These are phyloP conservation scores for Paraphaeosphaeria sporulosa DNA, from an alignment of 2,329 filamentous ascomycete genomes.

Conservation along the genomic window DNA sequence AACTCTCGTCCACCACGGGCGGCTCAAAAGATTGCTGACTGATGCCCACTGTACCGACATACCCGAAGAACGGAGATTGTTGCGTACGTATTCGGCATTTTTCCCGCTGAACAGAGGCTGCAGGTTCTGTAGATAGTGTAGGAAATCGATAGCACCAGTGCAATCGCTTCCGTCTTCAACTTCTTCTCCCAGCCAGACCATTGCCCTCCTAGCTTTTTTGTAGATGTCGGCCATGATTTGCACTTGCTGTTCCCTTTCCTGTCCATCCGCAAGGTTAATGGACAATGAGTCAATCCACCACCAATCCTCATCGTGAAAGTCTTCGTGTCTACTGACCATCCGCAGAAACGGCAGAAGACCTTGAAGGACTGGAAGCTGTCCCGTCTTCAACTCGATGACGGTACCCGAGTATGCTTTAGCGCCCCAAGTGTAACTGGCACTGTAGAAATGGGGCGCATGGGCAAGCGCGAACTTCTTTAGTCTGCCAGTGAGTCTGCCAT, in stretches of 20 bases:
- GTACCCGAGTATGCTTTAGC: constrained; percentile 20
- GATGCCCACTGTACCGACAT: constrained; percentile 30
- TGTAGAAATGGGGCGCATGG: constrained; percentile 36
- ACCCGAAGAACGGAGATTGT: too few species aligned
- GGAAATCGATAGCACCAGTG: constrained; percentile 33
- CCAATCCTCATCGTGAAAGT: constrained; percentile 34
- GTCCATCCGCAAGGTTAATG: constrained; percentile 36
- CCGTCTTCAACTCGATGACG: constrained; percentile 21
- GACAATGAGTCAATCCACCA: constrained; percentile 45
- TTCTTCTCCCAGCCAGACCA: constrained; percentile 38
- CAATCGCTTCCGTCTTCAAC: constrained; percentile 30
- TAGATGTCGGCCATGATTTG: constrained; percentile 45
- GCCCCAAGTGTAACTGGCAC: constrained; percentile 42
- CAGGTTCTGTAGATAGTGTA: constrained; percentile 30
- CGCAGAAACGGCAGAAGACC: constrained; percentile 33
- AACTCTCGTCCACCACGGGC: constrained; percentile 39
- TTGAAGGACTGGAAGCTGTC: constrained; percentile 27
- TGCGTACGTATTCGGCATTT: too few species aligned
- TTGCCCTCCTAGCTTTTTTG: constrained; percentile 26
- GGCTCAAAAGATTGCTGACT: constrained; percentile 31
- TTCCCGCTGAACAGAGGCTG: constrained; percentile 28
- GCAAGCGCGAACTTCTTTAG: constrained; percentile 33
- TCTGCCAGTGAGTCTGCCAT: constrained; percentile 24
- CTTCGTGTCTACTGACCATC: constrained; percentile 29
- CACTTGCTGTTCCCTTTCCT: constrained; percentile 39